phyloP scores from a whole-genome alignment of 164 flowering plant species.

The Brasenia schreberi region DNA sequence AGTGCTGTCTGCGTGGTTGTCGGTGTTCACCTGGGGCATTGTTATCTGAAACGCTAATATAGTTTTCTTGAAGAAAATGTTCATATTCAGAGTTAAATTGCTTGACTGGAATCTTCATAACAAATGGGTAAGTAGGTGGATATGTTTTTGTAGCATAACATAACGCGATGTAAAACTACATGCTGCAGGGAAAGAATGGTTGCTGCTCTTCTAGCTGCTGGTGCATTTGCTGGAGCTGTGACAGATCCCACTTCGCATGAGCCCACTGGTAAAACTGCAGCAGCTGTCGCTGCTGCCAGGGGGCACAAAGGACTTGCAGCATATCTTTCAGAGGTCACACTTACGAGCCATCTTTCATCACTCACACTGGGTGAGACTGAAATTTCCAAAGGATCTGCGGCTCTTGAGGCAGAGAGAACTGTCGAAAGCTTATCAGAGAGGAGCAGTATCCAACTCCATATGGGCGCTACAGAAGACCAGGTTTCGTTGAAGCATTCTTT shows the following conservation, averaged over 20 bases:
- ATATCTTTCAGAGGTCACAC: constrained; percentile 80
- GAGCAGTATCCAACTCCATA: constrained; percentile 15
- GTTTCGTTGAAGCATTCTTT: constrained; percentile 52
- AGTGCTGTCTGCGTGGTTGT: no score
- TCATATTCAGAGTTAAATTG: no score
- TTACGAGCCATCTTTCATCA: constrained; percentile 81
- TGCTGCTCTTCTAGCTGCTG: constrained; percentile 79
- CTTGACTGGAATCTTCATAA: no score
- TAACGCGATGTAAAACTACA: no score
- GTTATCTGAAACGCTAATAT: no score
- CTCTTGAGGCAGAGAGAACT: constrained; percentile 63
- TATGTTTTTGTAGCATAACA: no score
- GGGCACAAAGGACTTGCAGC: constrained; percentile 95
- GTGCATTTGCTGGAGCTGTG: constrained; percentile 85
- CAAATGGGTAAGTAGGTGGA: no score
- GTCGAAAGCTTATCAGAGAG: constrained; percentile 33
- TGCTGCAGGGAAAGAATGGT: constrained; percentile 82
- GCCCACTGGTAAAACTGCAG: constrained; percentile 74
- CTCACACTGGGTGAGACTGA: constrained; percentile 72
- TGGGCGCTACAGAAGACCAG: constrained; percentile 22
- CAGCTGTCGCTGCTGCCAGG: constrained; percentile 57
- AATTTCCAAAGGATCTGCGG: constrained; percentile 65
- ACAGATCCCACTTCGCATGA: constrained; percentile 77
- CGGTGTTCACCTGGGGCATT: no score
- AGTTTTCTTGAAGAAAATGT: no score